Evolutionary conservation across 345 rosid species (phyloP), one percentile per base, ranked within the genome.

Genomic region (Hibiscus tridactylites): DNA sequence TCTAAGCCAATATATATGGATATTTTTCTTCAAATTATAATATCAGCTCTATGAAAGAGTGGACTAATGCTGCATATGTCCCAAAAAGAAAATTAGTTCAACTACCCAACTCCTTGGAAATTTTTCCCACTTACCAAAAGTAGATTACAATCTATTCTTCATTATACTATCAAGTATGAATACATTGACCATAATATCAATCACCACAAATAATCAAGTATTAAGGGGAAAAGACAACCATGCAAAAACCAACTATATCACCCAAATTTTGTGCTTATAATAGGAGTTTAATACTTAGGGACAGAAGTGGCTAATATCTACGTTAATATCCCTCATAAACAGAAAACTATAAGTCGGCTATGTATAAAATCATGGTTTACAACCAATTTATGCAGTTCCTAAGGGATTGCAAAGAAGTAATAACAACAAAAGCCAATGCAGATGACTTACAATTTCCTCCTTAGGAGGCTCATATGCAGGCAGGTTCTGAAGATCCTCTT

Each of bases 401-500:
- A 10, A 13, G 33, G 49, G 73, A 61, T 61, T 5, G 13, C 16
- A 68, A 64, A 5, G 31, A 64, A 19, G 44, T 6, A 24, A 33
- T 73, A 24, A 68, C 15, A 61, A 60, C 9, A 37, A 61, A 62
- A 47, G 66, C 42, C 21, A 76, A 71, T 62, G 74, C 47, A 13
- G 21, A 61, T 3, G 50, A 72, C 91, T 76, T 79, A 90, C 97
- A 63, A 91, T 75, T 75, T 84, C 81, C 46, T 81, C 87, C 68
- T 74, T 82, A 0, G 95, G 95, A 82, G 77, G 82, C 73, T 91
- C 91, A 82, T 75, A 85, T 53, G 74, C 39, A 66, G 93, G 95
- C 73, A 90, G 79, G 68, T 80, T 80, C 75, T 74, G 76, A 64
- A 91, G 89, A 72, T 94, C 95, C 53, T 12, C 70, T 81, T 90